phyloP scores from a whole-genome alignment of 179 eudicot species.

The Pouteria campechiana region DNA sequence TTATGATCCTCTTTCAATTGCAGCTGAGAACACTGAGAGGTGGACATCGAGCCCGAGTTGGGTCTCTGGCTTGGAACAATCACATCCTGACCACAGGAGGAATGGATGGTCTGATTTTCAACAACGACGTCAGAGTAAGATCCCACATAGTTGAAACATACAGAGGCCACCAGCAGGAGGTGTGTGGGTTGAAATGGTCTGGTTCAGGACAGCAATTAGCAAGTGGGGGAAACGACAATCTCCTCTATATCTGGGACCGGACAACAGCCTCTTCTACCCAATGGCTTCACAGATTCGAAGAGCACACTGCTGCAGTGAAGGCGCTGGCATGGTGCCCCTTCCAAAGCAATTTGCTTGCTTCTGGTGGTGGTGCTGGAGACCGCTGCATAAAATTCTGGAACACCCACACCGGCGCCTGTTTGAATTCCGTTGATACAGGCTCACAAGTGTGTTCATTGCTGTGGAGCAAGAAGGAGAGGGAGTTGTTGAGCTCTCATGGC shows the following conservation, averaged over 20 bases:
- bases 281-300: constrained; percentile 8
- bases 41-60: constrained; percentile 13
- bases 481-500: constrained; percentile 83
- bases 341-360: constrained; percentile 9
- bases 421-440: constrained; percentile 9
- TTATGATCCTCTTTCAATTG: too few species aligned
- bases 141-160: constrained; percentile 8
- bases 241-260: constrained; percentile 6
- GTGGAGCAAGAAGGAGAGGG: constrained; percentile 89
- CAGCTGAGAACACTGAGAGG: constrained; percentile 14
- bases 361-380: constrained; percentile 16
- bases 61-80: constrained; percentile 22
- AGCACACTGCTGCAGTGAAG: constrained; percentile 15
- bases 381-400: constrained; percentile 18
- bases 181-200: constrained; percentile 19
- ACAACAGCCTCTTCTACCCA: constrained; percentile 3
- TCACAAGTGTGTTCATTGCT: constrained; percentile 22
- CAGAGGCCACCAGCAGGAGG: constrained; percentile 11
- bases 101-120: constrained; percentile 12
- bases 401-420: constrained; percentile 10
- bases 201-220: constrained; percentile 14
- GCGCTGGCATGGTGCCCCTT: constrained; percentile 23
- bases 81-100: constrained; percentile 11
- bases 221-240: constrained; percentile 18
- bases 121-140: constrained; percentile 13